Conservation (phyloP, 148 eudicot genomes). For the Rhododendron vialii region DNA sequence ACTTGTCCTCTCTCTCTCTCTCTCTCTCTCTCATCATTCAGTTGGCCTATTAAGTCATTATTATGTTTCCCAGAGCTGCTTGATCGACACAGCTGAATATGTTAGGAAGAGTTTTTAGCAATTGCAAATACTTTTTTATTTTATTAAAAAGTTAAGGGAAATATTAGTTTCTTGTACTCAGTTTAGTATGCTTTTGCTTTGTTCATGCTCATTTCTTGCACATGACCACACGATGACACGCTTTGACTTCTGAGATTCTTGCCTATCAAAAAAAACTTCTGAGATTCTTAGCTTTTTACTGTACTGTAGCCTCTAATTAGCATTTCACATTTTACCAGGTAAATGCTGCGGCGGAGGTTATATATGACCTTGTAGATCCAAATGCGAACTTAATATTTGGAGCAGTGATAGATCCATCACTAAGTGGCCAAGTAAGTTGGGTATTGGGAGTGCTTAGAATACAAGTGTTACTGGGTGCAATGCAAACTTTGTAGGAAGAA, state of each 20-base stretch:
- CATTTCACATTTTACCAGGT: constrained; percentile 43
- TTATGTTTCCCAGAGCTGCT: neutral
- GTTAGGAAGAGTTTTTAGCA: neutral
- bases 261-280: neutral
- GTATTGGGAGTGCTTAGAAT: constrained; percentile 22
- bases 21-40: neutral
- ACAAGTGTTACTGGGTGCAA: neutral
- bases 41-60: neutral
- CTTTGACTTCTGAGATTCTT: neutral
- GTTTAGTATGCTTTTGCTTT: neutral
- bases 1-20: neutral
- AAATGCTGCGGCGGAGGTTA: constrained; percentile 98
- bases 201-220: constrained; percentile 1
- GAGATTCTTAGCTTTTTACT: neutral
- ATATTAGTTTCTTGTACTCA: neutral
- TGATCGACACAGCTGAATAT: neutral
- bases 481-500: neutral
- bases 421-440: constrained; percentile 93
- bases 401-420: constrained; percentile 89
- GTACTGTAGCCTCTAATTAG: neutral
- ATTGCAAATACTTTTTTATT: neutral
- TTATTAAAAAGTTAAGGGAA: neutral
- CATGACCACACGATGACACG: neutral
- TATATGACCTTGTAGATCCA: constrained; percentile 97
- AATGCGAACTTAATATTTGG: constrained; percentile 96